Evolutionary conservation across 495 filamentous ascomycete genomes (phyloP).

Genomic region (Polyplosphaeria fusca): DNA sequence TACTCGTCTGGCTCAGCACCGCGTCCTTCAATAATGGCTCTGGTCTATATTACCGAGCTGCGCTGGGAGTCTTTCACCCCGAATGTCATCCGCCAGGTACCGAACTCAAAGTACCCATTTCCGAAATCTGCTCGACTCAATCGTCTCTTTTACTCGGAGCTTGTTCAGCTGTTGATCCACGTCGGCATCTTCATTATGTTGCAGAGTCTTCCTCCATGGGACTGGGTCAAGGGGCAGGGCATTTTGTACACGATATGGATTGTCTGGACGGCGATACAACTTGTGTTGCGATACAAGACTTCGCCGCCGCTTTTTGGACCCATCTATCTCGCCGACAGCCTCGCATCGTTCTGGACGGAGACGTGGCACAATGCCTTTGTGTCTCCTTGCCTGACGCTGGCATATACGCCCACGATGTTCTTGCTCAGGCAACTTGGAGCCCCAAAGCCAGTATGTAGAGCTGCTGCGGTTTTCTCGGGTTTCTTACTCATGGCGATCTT

Average conservation of each 20-base stretch:
- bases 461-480: constrained; percentile 37
- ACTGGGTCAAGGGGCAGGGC: constrained; percentile 38
- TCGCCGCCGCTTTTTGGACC: constrained; percentile 41
- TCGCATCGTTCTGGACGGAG: constrained; percentile 42
- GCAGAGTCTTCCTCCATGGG: constrained; percentile 37
- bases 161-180: constrained; percentile 25
- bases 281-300: constrained; percentile 39
- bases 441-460: constrained; percentile 32
- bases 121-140: constrained; percentile 32
- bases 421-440: constrained; percentile 34
- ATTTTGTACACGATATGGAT: constrained; percentile 43
- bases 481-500: constrained; percentile 42
- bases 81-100: constrained; percentile 36
- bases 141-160: not conserved
- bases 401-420: constrained; percentile 35
- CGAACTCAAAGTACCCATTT: constrained; percentile 14
- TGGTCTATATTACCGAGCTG: constrained; percentile 40
- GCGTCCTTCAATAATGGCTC: constrained; percentile 33
- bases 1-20: constrained; percentile 30
- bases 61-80: constrained; percentile 44
- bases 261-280: constrained; percentile 41
- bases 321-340: constrained; percentile 39
- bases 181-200: constrained; percentile 34
- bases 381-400: constrained; percentile 39
- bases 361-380: constrained; percentile 45